A percentile compares a stretch with the other conserved stretches of the same genome.
Conservation (phyloP, 139 green algal species). For the Chlamydomonas asymmetrica region DNA sequence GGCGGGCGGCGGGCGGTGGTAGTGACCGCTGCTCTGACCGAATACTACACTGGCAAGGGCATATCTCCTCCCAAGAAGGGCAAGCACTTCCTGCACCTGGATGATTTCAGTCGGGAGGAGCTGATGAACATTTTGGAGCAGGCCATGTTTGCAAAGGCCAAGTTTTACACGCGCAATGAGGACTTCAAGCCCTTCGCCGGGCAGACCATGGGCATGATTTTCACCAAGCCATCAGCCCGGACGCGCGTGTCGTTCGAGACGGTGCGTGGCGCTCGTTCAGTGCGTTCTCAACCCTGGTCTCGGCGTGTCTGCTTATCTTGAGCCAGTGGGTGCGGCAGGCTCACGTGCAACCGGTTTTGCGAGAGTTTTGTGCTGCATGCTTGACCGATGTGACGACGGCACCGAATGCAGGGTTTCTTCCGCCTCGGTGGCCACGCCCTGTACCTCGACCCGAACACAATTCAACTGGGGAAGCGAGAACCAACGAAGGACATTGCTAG, state of each 20-base stretch:
- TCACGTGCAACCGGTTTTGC: neutral
- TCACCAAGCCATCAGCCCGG: slow-evolving; percentile 96
- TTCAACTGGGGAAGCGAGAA: slow-evolving; percentile 96
- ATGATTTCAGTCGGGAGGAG: slow-evolving; percentile 92
- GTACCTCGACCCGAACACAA: slow-evolving; percentile 93
- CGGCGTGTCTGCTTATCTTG: slow-evolving; percentile 1
- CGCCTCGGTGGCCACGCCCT: slow-evolving; percentile 91
- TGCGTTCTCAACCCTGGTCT: neutral
- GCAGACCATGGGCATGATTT: slow-evolving; percentile 97
- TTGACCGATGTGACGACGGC: too few relatives aligned
- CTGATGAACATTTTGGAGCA: slow-evolving; percentile 85
- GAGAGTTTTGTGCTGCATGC: too few relatives aligned
- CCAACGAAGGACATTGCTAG: slow-evolving; percentile 93
- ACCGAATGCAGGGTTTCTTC: slow-evolving; percentile 86
- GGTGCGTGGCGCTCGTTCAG: slow-evolving; percentile 61
- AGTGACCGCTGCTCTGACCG: too few relatives aligned
- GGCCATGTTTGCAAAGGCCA: slow-evolving; percentile 79
- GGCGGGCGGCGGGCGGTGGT: too few relatives aligned
- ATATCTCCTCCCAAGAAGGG: slow-evolving; percentile 39
- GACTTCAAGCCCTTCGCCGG: slow-evolving; percentile 90
- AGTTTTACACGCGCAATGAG: slow-evolving; percentile 78
- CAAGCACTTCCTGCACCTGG: slow-evolving; percentile 93
- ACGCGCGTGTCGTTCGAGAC: slow-evolving; percentile 98
- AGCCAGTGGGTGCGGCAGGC: too few relatives aligned
- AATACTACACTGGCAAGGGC: slow-evolving; percentile 22